Base-by-base conservation (phyloP, 2,329 filamentous ascomycete species). In the Phoma sp. region DNA sequence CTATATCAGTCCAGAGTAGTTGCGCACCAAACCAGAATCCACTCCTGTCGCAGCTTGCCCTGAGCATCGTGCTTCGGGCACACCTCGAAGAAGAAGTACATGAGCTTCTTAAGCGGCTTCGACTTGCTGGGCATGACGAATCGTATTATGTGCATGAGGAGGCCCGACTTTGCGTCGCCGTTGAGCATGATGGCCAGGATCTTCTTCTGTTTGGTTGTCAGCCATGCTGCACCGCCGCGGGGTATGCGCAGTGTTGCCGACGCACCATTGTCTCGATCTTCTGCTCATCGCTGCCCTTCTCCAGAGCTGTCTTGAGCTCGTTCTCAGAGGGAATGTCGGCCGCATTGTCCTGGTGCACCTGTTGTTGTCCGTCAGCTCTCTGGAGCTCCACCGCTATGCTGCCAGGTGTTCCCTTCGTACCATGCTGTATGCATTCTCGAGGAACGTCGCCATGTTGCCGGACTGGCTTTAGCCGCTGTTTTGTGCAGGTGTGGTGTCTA, bases 21-120 rank as follows among this genome's bases (percentile, higher is more conserved):
- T 36, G 74, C 83, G 65, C 79, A 97, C 93, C 95, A 99, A 69
- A 99, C 95, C 71, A 99, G 81, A 76, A 99, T 99, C 92, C 97
- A 98, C 80, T 99, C 95, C 79, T 99, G 95, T 83, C 97, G 97
- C 62, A 99, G 82, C 84, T 98, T 99, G 71, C 95, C 95, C 73
- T 83, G 88, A 47, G 88, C 83, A 77, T 99, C 95, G 53, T 92
- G 87, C 81, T 99, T 99, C 33, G 93, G 95, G 76, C 95, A 98
- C 75, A 98, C 95, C 80, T 99, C 95, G 76, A 98, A 97, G 82
- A 99, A 99, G 77, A 99, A 95, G 80, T 99, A 99, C 50, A 99
- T 85, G 57, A 99, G 84, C 82, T 99, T 99, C 86, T 99, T 99
- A 69, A 99, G 82, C 34, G 89, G 82, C 81, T 99, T 99, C 78